These are phyloP conservation scores for Candida sanyaensis DNA, from an alignment of 1,139 yeast genomes.

Conservation along the genomic window DNA sequence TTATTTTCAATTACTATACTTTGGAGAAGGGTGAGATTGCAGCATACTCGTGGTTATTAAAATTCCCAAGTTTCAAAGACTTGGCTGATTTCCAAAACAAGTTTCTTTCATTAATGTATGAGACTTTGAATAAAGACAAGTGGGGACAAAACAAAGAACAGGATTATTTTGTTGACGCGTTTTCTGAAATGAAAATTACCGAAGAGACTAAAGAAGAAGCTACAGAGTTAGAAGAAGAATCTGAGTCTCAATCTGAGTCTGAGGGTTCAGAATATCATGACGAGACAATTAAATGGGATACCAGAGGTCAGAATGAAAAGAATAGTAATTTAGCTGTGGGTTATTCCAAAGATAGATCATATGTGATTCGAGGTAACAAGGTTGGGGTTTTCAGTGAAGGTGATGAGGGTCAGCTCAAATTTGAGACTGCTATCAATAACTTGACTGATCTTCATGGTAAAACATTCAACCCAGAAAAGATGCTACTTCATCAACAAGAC, in stretches of 20 bases:
- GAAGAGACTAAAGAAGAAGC: slow-evolving; percentile 23
- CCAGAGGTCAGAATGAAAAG: slow-evolving; percentile 24
- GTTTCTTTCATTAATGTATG: slow-evolving; percentile 62
- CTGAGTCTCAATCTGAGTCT: slow-evolving; percentile 3
- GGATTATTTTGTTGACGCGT: slow-evolving; percentile 28
- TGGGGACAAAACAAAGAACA: slow-evolving; percentile 40
- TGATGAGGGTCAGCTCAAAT: slow-evolving; percentile 53
- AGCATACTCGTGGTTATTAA: slow-evolving; percentile 64
- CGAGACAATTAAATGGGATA: slow-evolving; percentile 20
- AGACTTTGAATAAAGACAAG: slow-evolving; percentile 49
- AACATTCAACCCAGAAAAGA: slow-evolving; percentile 57
- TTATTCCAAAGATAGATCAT: slow-evolving; percentile 67
- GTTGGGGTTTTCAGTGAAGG: slow-evolving; percentile 77
- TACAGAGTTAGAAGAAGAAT: slow-evolving; percentile 16
- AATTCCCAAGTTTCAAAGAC: slow-evolving; percentile 43
- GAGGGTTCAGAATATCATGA: slow-evolving; percentile 16
- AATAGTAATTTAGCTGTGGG: slow-evolving; percentile 75
- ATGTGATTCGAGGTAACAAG: slow-evolving; percentile 75
- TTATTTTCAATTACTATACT: slow-evolving; percentile 61
- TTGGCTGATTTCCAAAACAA: slow-evolving; percentile 53
- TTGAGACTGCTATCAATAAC: slow-evolving; percentile 65
- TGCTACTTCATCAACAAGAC: slow-evolving; percentile 79
- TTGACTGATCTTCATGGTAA: slow-evolving; percentile 57
- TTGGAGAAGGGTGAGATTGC: slow-evolving; percentile 23
- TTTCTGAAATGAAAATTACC: slow-evolving; percentile 29